These are phyloP conservation scores for Ottelia alismoides DNA, from an alignment of 106 monocot genomes.

Conservation along the genomic window DNA sequence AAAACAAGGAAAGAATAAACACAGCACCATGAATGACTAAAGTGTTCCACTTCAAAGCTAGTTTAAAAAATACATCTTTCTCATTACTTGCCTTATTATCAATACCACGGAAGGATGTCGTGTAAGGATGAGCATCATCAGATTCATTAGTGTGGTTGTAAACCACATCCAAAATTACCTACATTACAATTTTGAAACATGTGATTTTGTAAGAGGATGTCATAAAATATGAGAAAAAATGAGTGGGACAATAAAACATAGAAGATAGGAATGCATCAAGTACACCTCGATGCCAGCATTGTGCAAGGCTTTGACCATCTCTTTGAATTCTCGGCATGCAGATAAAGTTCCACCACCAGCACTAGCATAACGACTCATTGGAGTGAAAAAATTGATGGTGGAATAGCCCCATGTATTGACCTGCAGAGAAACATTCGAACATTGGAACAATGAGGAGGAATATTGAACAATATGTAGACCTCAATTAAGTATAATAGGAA, in stretches of 20 bases:
- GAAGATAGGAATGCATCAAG: too few species aligned
- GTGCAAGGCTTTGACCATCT: conserved; percentile 96
- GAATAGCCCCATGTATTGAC: conserved; percentile 99
- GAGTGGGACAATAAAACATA: too few species aligned
- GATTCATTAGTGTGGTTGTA: conserved; percentile 97
- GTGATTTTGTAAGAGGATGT: too few species aligned
- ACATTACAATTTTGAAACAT: conserved; percentile 9
- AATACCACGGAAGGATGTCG: conserved; percentile 97
- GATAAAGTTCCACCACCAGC: conserved; percentile 63
- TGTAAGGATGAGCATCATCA: conserved; percentile 67
- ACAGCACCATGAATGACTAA: too few species aligned
- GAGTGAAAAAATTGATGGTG: conserved; percentile 95
- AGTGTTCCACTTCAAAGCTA: too few species aligned
- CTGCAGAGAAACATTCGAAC: conserved; percentile 19
- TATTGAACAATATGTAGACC: too few species aligned
- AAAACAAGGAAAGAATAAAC: too few species aligned
- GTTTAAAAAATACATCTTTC: too few species aligned
- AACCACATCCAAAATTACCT: conserved; percentile 98
- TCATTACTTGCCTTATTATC: conserved; percentile 92
- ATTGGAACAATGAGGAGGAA: too few species aligned
- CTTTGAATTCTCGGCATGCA: conserved; percentile 81
- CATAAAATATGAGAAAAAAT: too few species aligned
- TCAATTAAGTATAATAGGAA: too few species aligned
- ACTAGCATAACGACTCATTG: conserved; percentile 98
- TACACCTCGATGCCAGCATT: conserved; percentile 88